Evolutionary conservation across 768 basidiomycete species (phyloP).

Genomic region (Tylopilus sp.): DNA sequence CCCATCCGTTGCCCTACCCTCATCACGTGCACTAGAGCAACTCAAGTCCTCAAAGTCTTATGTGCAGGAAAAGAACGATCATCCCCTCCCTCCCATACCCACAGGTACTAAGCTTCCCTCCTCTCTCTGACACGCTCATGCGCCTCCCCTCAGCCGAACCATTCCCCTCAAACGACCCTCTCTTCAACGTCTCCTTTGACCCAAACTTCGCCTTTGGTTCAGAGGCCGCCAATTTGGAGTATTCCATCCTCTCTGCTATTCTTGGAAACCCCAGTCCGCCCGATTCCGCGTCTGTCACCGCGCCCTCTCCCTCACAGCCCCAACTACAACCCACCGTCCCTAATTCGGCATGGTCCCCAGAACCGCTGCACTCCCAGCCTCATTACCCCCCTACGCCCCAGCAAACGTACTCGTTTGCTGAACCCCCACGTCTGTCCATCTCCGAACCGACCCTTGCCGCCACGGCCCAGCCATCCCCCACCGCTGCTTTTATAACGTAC

Average conservation of each 20-base stretch:
- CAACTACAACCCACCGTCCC: conserved; percentile 24
- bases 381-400: conserved; percentile 21
- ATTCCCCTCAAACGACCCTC: conserved; percentile 50
- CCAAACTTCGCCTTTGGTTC: conserved; percentile 70
- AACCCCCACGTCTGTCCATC: conserved; percentile 30
- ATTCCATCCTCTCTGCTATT: conserved; percentile 90
- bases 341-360: conserved; percentile 37
- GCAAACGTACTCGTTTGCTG: conserved; percentile 24
- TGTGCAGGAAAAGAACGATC: conserved; percentile 30
- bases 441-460: conserved; percentile 30
- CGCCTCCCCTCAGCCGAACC: conserved; percentile 40
- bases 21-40: conserved; percentile 38
- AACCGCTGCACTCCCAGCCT: conserved; percentile 33
- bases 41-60: conserved; percentile 34
- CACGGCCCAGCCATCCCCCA: conserved; percentile 26
- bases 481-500: conserved; percentile 30
- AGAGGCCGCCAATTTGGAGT: conserved; percentile 91
- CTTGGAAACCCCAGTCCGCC: conserved; percentile 70
- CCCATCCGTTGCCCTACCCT: conserved; percentile 1
- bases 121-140: conserved; percentile 6
- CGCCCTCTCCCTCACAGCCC: conserved; percentile 29
- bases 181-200: conserved; percentile 62
- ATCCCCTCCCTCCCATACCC: conserved; percentile 23
- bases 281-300: conserved; percentile 25
- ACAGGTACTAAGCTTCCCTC: conserved; percentile 28